A percentile compares a stretch with the other conserved stretches of the same genome.
Evolutionary conservation across 78 protist genomes (phyloP).

Genomic region (Anaeramoeba ignava): DNA sequence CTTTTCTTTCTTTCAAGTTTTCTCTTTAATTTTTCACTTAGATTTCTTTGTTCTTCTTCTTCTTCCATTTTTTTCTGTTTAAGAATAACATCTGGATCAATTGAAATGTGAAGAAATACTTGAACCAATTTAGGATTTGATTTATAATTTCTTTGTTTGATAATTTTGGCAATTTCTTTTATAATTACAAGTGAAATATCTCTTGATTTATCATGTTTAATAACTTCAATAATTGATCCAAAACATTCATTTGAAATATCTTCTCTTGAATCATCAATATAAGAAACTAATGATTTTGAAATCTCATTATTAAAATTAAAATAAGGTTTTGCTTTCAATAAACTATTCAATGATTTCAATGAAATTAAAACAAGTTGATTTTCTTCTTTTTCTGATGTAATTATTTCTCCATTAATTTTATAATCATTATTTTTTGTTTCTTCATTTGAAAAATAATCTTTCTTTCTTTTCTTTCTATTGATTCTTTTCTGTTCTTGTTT

Average conservation of each 20-base stretch:
- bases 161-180: neutral
- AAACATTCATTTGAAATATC: neutral
- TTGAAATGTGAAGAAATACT: neutral
- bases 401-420: neutral
- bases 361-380: neutral
- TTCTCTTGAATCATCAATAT: neutral
- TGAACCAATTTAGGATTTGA: neutral
- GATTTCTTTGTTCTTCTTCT: neutral
- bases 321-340: neutral
- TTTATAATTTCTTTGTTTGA: neutral
- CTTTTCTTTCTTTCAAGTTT: neutral
- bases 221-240: neutral
- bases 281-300: neutral
- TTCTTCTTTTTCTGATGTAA: neutral
- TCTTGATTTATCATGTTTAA: neutral
- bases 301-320: neutral
- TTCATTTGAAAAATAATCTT: neutral
- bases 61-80: neutral
- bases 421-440: neutral
- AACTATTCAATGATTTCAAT: neutral
- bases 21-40: neutral
- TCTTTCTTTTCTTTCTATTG: neutral
- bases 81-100: conserved; percentile 2
- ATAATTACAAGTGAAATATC: neutral
- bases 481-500: too few species aligned